Base-by-base conservation (phyloP, 2,329 filamentous ascomycete genomes). In the Penicillium sp. region DNA sequence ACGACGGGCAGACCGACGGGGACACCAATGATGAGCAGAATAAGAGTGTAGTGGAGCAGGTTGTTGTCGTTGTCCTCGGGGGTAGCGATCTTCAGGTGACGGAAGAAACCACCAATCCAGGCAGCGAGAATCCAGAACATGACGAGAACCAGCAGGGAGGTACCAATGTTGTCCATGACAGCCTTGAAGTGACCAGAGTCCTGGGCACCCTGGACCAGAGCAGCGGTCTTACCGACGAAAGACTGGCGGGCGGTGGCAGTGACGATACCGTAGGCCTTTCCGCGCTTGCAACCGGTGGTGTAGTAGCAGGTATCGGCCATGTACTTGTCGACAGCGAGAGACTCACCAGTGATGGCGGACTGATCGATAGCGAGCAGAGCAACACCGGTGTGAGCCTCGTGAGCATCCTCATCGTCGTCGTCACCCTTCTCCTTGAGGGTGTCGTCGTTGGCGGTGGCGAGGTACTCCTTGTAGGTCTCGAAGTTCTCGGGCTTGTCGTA, bases 161-260 rank as follows among this genome's bases (percentile, higher is more conserved):
- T 90, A 76, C 88, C 88, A 69, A 91, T 91, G 70, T 84, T 87
- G 83, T 91, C 87, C 88, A 91, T 91, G 80, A 91, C 88, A 62
- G 87, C 87, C 80, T 91, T 90, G 84, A 90, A 90, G 77, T 90
- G 87, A 77, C 88, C 88, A 69, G 86, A 83, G 74, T 90, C 88
- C 77, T 89, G 81, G 62, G 88, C 88, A 63, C 87, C 88, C 77
- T 90, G 85, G 47, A 91, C 88, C 48, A 91, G 81, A 65, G 84
- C 83, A 58, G 88, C 88, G 65, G 88, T 91, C 73, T 85, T 86
- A 77, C 88, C 88, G 73, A 91, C 88, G 79, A 91, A 91, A 55
- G 88, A 91, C 76, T 84, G 82, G 71, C 82, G 85, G 52, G 88
- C 88, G 59, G 86, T 85, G 62, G 86, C 83, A 55, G 83, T 83